Evolutionary conservation across 805 yeast genomes (phyloP).

Genomic region (Candida verbasci): DNA sequence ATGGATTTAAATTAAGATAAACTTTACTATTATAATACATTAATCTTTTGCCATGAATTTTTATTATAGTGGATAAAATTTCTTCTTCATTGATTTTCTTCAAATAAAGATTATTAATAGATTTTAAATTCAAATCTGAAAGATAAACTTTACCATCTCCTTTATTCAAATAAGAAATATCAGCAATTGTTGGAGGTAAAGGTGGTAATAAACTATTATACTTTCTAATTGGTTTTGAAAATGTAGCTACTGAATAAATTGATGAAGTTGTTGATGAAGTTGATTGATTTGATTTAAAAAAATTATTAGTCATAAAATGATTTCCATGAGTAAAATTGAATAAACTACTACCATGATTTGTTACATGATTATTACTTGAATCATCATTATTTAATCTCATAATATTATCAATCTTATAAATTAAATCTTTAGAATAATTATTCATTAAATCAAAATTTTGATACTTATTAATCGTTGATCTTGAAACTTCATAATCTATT

Average conservation of each 20-base stretch:
- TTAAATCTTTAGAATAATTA: constrained; percentile 32
- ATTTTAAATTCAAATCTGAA: constrained; percentile 38
- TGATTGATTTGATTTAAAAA: constrained; percentile 8
- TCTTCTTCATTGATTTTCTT: constrained; percentile 29
- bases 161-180: constrained; percentile 24
- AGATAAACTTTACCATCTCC: constrained; percentile 32
- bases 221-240: constrained; percentile 26
- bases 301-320: constrained; percentile 2
- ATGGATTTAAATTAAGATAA: constrained; percentile 1
- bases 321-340: constrained; percentile 1
- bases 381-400: constrained; percentile 12
- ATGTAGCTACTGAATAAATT: constrained; percentile 20
- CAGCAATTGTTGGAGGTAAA: constrained; percentile 22
- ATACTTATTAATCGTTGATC: constrained; percentile 30
- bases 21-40: constrained; percentile 4
- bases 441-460: constrained; percentile 35
- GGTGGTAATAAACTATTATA: constrained; percentile 40
- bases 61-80: constrained; percentile 22
- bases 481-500: constrained; percentile 55
- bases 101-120: constrained; percentile 30
- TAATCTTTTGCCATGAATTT: constrained; percentile 19
- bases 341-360: not conserved
- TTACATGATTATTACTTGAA: not conserved
- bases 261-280: constrained; percentile 19
- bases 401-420: constrained; percentile 19